A percentile compares a stretch with the other conserved stretches of the same genome.
Evolutionary conservation across 805 yeast genomes (phyloP).

Genomic region (Metschnikowia baotianmanensis): DNA sequence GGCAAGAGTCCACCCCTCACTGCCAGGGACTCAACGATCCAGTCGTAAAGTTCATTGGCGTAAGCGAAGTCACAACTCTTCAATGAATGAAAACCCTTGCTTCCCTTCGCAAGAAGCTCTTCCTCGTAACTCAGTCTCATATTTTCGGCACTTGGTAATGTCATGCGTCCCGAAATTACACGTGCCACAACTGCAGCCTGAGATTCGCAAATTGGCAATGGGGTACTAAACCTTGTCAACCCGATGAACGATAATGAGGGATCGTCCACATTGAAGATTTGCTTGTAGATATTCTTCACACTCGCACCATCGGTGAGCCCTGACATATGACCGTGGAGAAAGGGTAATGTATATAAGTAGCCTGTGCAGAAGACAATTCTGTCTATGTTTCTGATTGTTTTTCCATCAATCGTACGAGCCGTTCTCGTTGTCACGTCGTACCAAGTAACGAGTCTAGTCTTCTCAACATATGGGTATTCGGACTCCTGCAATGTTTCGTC

Average conservation of each 20-base stretch:
- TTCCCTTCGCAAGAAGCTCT: slow-evolving; percentile 15
- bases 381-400: slow-evolving; percentile 12
- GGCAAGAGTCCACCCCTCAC: slow-evolving; percentile 22
- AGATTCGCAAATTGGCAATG: slow-evolving; percentile 20
- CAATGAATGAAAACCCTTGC: slow-evolving; percentile 20
- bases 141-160: slow-evolving; percentile 12
- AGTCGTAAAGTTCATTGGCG: slow-evolving; percentile 19
- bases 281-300: slow-evolving; percentile 16
- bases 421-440: slow-evolving; percentile 12
- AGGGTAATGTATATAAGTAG: slow-evolving; percentile 19
- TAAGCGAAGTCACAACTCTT: slow-evolving; percentile 21
- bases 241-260: slow-evolving; percentile 19
- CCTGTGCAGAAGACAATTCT: slow-evolving; percentile 20
- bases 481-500: slow-evolving; percentile 11
- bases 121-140: slow-evolving; percentile 8
- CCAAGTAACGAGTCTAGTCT: slow-evolving; percentile 8
- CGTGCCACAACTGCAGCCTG: slow-evolving; percentile 21
- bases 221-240: slow-evolving; percentile 16
- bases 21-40: slow-evolving; percentile 13
- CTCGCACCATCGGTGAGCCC: slow-evolving; percentile 15
- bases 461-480: slow-evolving; percentile 10
- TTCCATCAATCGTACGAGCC: slow-evolving; percentile 12
- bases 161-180: slow-evolving; percentile 16
- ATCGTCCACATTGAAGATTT: slow-evolving; percentile 18
- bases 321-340: slow-evolving; percentile 11